A percentile compares a stretch with the other conserved stretches of the same genome.
phyloP scores from a whole-genome alignment of 441 rosid genomes.

The Erodium moschatum region DNA sequence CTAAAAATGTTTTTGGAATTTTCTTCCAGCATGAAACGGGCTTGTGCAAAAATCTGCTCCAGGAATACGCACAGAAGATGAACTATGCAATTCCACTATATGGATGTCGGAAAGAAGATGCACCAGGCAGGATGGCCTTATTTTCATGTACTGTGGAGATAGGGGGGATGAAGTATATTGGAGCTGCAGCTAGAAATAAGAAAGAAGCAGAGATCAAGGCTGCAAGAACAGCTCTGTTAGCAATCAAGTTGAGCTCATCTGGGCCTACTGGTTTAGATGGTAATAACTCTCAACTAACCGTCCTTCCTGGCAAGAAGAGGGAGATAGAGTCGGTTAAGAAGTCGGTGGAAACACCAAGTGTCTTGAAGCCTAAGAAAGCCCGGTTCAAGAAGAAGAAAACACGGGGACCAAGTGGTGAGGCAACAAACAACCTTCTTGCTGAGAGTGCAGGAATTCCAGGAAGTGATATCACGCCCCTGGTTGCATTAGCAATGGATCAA shows the following conservation, averaged over 20 bases:
- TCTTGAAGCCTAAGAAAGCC: not conserved
- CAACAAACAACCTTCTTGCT: not conserved
- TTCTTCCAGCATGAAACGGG: conserved; percentile 63
- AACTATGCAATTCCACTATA: conserved; percentile 75
- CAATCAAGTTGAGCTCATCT: conserved; percentile 39
- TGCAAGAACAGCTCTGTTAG: conserved; percentile 74
- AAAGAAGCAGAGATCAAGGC: conserved; percentile 84
- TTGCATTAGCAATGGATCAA: too few relatives aligned
- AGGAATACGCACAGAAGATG: conserved; percentile 97
- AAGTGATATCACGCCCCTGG: too few relatives aligned
- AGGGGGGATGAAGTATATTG: conserved; percentile 74
- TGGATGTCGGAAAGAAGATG: conserved; percentile 43
- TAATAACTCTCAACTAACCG: conserved; percentile 43
- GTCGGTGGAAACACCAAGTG: not conserved
- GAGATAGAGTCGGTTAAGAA: not conserved
- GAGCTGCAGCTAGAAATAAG: conserved; percentile 67
- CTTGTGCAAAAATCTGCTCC: conserved; percentile 79
- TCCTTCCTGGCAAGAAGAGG: conserved; percentile 61
- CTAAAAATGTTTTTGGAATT: conserved; percentile 11
- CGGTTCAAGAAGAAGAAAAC: not conserved
- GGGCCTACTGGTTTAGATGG: conserved; percentile 19
- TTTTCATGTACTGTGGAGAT: conserved; percentile 65
- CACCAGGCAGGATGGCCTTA: conserved; percentile 24
- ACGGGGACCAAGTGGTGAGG: not conserved
- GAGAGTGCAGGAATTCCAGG: not conserved